These are phyloP conservation scores for Phaeoacremonium minimum DNA, from an alignment of 2,329 filamentous ascomycete species.

Conservation along the genomic window DNA sequence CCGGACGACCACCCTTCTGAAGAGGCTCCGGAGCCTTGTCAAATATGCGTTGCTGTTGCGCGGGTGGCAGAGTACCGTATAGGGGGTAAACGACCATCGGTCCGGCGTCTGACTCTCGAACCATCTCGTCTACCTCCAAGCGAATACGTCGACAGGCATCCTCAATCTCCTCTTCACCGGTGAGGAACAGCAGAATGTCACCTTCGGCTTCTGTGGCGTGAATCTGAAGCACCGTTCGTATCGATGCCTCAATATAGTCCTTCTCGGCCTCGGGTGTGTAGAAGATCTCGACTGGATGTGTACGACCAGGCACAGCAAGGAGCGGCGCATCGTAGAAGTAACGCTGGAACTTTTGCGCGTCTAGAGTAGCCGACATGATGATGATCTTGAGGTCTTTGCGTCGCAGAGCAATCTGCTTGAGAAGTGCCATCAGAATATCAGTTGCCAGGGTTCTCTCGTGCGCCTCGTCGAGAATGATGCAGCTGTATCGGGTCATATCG, in stretches of 20 bases:
- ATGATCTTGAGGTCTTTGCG: constrained; percentile 93
- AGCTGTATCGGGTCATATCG: constrained; percentile 86
- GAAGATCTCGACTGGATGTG: constrained; percentile 95
- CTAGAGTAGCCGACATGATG: constrained; percentile 97
- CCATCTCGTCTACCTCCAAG: constrained; percentile 87
- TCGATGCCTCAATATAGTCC: constrained; percentile 93
- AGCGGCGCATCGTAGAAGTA: constrained; percentile 96
- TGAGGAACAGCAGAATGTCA: constrained; percentile 91
- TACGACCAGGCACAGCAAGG: constrained; percentile 89
- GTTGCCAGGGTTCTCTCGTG: constrained; percentile 97
- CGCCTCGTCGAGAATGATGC: constrained; percentile 97
- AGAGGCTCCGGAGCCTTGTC: constrained; percentile 75
- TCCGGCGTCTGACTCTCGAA: constrained; percentile 84
- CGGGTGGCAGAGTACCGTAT: constrained; percentile 87
- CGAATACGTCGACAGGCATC: constrained; percentile 90
- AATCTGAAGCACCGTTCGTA: constrained; percentile 93
- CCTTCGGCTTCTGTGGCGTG: constrained; percentile 90
- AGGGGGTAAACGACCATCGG: constrained; percentile 88
- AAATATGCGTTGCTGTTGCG: constrained; percentile 94
- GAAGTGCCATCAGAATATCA: constrained; percentile 92
- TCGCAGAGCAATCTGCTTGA: constrained; percentile 83
- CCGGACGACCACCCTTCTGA: constrained; percentile 73
- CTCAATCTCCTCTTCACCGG: constrained; percentile 97
- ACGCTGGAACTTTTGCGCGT: constrained; percentile 95
- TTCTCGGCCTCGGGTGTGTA: constrained; percentile 95